Base-by-base conservation (phyloP, 768 basidiomycete genomes). In the Tulasnella sp. region DNA sequence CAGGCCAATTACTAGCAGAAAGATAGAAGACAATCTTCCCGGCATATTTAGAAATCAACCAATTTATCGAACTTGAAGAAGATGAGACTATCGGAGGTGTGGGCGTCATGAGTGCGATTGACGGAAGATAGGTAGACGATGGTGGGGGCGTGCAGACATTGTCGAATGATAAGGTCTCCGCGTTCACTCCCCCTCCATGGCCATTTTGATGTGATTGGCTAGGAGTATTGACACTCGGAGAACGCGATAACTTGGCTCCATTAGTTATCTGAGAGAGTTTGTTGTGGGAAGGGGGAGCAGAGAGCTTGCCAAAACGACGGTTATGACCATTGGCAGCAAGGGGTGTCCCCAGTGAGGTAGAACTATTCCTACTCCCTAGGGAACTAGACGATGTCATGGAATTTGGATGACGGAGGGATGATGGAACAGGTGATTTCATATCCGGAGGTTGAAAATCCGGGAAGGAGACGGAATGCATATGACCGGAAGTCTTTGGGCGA, bases 1-100 rank as follows among this genome's bases (percentile, higher is more conserved):
- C 75, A 45, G 66, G 63, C 88, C 90, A 95, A 63, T 93, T 92
- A 10, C 83, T 82, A 0, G 84, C 81, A 2, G 90, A 90, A 15
- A 96, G 72, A 61, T 83, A 81, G 61, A 83, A 90, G 24, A 93
- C 75, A 55, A 92, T 79, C 43, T 81, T 76, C 9, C 84, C 83
- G 19, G 83, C 74, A 58, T 40, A 58, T 20, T 37, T 39, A 5
- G 53, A 50, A 31, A 53, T 49, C 24, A 58, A 39, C 48, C 51
- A 56, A 45, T 55, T 47, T 31, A 56, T 56, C 20, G 47, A 55
- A 33, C 39, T 54, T 3, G 49, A 24, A 24, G 50, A 54, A 20
- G 40, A 46, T 24, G 54, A 44, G 25, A 43, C 48, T 15, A 34
- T 45, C n/a, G 45, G 22, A 0, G 35, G 41, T 12, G 47, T 35